Evolutionary conservation across 1,284 basidiomycete genomes (phyloP).

Genomic region (Sanguinoderma infundibulare): DNA sequence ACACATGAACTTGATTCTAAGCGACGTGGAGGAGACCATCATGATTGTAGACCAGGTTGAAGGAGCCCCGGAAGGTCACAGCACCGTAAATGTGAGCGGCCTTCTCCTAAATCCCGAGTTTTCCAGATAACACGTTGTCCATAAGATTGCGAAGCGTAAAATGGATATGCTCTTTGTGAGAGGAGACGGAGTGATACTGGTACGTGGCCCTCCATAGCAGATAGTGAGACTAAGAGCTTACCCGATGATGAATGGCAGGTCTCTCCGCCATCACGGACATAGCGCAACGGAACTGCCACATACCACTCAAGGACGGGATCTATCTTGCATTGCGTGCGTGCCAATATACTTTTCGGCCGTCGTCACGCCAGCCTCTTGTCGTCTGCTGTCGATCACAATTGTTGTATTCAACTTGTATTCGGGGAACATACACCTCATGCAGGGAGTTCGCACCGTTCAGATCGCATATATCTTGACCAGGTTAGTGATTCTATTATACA

Average conservation of each 20-base stretch:
- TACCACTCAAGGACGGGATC: not conserved
- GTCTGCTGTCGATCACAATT: slow-evolving; percentile 10
- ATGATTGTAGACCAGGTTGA: slow-evolving; percentile 85
- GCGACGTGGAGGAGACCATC: slow-evolving; percentile 96
- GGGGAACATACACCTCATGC: not conserved
- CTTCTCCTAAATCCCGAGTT: not conserved
- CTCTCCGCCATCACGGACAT: slow-evolving; percentile 72
- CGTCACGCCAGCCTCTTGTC: not conserved
- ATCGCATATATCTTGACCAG: slow-evolving; percentile 1
- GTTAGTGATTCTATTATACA: slow-evolving; percentile 15
- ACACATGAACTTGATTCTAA: slow-evolving; percentile 99
- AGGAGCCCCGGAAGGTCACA: slow-evolving; percentile 50
- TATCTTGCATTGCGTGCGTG: slow-evolving; percentile 15
- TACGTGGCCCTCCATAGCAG: slow-evolving; percentile 20
- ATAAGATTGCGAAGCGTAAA: slow-evolving; percentile 89
- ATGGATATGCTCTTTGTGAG: slow-evolving; percentile 99
- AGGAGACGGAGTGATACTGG: slow-evolving; percentile 92
- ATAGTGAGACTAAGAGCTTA: not conserved
- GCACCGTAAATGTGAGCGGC: slow-evolving; percentile 63
- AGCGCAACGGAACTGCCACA: slow-evolving; percentile 14
- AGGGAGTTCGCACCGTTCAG: not conserved
- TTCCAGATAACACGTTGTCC: slow-evolving; percentile 1
- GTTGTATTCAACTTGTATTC: slow-evolving; percentile 18
- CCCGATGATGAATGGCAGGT: slow-evolving; percentile 49
- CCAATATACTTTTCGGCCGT: slow-evolving; percentile 43